Conservation (phyloP, 2,329 filamentous ascomycete species). For the Penicillium concentricum region DNA sequence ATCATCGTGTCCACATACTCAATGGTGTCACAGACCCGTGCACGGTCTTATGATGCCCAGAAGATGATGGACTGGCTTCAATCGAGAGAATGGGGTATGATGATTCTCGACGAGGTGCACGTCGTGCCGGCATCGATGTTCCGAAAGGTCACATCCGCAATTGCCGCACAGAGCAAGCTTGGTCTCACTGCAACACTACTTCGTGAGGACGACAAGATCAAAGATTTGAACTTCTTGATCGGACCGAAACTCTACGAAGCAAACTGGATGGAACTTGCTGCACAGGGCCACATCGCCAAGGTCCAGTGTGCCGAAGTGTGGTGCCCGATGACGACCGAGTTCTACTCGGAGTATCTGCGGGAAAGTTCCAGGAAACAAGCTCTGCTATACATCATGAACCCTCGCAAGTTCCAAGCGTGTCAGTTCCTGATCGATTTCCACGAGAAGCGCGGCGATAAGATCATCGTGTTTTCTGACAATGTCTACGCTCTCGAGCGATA, state of each 20-base stretch:
- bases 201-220: conserved; percentile 97
- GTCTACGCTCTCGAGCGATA: conserved; percentile 89
- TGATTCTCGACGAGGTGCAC: conserved; percentile 97
- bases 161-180: conserved; percentile 93
- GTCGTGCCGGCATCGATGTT: conserved; percentile 97
- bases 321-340: conserved; percentile 99
- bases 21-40: conserved; percentile 92
- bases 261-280: conserved; percentile 98
- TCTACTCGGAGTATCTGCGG: conserved; percentile 88
- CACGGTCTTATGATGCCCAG: conserved; percentile 85
- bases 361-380: conserved; percentile 65
- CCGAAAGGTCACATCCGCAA: conserved; percentile 84
- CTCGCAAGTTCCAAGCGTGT: conserved; percentile 92
- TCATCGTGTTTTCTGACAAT: conserved; percentile 97
- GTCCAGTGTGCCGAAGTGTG: conserved; percentile 98
- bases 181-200: conserved; percentile 91
- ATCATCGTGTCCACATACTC: conserved; percentile 98
- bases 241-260: conserved; percentile 97
- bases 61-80: conserved; percentile 97
- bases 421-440: conserved; percentile 99
- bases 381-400: conserved; percentile 94
- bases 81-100: conserved; percentile 89
- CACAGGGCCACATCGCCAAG: conserved; percentile 93
- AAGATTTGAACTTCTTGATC: conserved; percentile 94
- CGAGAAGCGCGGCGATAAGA: conserved; percentile 90